These are phyloP conservation scores for Metroxylon sagu DNA, from an alignment of 176 grass and related monocot genomes.

Conservation along the genomic window DNA sequence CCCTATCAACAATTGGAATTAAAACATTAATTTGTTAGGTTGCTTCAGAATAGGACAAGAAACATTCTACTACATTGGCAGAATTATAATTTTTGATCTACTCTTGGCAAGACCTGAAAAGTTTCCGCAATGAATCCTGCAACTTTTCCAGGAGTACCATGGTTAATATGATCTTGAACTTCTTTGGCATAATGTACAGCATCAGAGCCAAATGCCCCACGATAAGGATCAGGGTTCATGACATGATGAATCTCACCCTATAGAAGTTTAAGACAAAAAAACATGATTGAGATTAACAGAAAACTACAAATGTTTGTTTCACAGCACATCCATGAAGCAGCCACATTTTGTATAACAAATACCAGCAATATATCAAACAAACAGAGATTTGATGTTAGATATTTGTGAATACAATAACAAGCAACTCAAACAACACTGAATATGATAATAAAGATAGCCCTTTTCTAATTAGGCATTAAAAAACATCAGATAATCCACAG, in stretches of 20 bases:
- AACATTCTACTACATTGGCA: not conserved
- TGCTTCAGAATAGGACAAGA: not conserved
- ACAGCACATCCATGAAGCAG: too few species aligned
- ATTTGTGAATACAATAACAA: too few species aligned
- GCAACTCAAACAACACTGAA: too few species aligned
- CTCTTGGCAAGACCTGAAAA: slow-evolving; percentile 55
- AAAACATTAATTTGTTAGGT: not conserved
- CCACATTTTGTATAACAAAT: too few species aligned
- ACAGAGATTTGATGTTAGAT: too few species aligned
- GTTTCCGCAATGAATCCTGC: slow-evolving; percentile 98
- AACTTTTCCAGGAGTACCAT: slow-evolving; percentile 76
- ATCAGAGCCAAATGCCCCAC: slow-evolving; percentile 69
- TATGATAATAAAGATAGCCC: too few species aligned
- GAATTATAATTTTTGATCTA: not conserved
- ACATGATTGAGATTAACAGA: not conserved
- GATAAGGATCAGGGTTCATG: slow-evolving; percentile 93
- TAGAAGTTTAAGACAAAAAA: slow-evolving; percentile 2
- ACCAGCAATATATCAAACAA: too few species aligned
- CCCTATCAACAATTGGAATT: slow-evolving; percentile 35
- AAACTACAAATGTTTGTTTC: not conserved
- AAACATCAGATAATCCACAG: too few species aligned
- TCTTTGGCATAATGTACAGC: slow-evolving; percentile 69
- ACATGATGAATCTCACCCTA: slow-evolving; percentile 98
- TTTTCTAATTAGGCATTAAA: too few species aligned
- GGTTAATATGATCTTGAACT: slow-evolving; percentile 75